Evolutionary conservation across 1,284 basidiomycete species (phyloP), one percentile per base, ranked within the genome.

Genomic region (Boletellus sp.): DNA sequence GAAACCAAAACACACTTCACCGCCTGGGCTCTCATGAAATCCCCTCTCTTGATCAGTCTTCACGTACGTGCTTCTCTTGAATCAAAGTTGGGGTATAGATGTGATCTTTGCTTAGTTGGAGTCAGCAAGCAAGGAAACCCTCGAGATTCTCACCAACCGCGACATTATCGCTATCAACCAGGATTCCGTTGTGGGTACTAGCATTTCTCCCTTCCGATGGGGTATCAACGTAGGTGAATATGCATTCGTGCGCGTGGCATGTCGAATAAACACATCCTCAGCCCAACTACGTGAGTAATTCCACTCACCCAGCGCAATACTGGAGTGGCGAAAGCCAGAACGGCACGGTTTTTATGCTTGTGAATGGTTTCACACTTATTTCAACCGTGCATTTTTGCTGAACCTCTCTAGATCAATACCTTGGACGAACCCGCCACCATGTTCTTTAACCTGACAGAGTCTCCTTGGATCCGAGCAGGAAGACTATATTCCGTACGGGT

Each of bases 141-240:
- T 86, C 1, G 71, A 72, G 36, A 80, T 86, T 58, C 69, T 86
- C 42, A 82, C 71, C 60, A 86, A 86, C 63, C 62, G 59, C 38
- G 84, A 86, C 64, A 79, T 86, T 47, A 75, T 86, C 28, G 84
- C 80, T 12, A 84, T 86, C 58, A 84, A 85, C 61, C 85, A 86
- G 64, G 84, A 86, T 60, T 74, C 79, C 0, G 79, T 81, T 0
- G 73, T 81, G 39, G 85, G 83, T 4, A 80, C 77, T 11, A 75
- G 76, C 30, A 73, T 85, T 49, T 75, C 80, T 26, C 84, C 85
- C 11, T 86, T 86, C 71, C 71, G 82, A 57, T 86, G 85, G 85
- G 84, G 85, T 8, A 61, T 79, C 48, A 81, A 82, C 53, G 80
- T 82, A 53, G 56, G 76, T 55, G 13, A 50, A 41, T 8, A 19